These are phyloP conservation scores for Lolium multiflorum DNA, from an alignment of 176 grass and related monocot species.

Conservation along the genomic window DNA sequence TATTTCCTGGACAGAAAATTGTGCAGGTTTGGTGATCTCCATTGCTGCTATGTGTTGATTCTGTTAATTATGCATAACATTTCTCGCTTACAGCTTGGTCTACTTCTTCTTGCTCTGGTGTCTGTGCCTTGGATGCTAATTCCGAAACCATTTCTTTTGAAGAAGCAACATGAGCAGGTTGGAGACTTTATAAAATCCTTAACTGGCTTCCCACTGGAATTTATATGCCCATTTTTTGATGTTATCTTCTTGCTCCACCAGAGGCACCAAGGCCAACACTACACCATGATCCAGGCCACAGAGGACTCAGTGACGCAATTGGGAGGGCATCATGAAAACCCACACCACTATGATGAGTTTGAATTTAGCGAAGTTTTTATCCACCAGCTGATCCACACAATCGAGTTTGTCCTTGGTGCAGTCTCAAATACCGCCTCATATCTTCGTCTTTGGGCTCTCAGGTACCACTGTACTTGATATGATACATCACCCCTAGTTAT, in stretches of 20 bases:
- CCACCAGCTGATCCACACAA: conserved; percentile 94
- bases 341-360: conserved; percentile 71
- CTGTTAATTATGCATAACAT: neutral
- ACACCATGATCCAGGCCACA: conserved; percentile 61
- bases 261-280: conserved; percentile 78
- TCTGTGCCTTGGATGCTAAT: conserved; percentile 98
- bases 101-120: conserved; percentile 86
- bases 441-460: conserved; percentile 98
- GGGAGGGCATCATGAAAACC: conserved; percentile 54
- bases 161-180: conserved; percentile 82
- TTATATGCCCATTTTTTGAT: neutral
- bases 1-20: conserved; percentile 85
- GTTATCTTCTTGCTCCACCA: conserved; percentile 40
- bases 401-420: conserved; percentile 97
- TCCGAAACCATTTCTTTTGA: conserved; percentile 82
- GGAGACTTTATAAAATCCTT: neutral
- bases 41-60: conserved; percentile 2
- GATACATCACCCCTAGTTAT: neutral
- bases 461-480: conserved; percentile 48
- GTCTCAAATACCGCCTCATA: conserved; percentile 98
- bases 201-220: neutral
- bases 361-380: conserved; percentile 94
- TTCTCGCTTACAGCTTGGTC: conserved; percentile 54
- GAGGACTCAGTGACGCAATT: conserved; percentile 76
- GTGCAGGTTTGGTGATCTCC: conserved; percentile 68